These are phyloP conservation scores for Chlamydomonas reinhardtii DNA, from an alignment of 163 green algal species.

Conservation along the genomic window DNA sequence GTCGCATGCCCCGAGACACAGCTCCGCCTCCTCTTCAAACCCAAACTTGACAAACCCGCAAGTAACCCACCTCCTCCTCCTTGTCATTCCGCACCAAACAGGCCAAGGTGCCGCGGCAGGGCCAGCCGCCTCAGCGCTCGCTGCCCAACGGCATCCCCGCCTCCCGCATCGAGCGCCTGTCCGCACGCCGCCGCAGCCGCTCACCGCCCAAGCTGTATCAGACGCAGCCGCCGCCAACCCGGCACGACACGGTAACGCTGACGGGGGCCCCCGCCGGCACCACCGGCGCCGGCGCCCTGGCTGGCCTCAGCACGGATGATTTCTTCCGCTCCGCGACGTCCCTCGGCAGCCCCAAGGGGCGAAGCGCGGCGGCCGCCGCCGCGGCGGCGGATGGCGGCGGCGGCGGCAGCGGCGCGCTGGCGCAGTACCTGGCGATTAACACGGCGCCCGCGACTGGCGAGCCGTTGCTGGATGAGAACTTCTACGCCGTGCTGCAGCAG, in stretches of 20 bases:
- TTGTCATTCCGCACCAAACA: neutral
- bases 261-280: neutral
- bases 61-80: too few species aligned
- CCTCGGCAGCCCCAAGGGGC: neutral
- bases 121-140: neutral
- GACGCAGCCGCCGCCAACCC: neutral
- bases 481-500: conserved; percentile 40
- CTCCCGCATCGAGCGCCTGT: conserved; percentile 23
- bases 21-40: too few species aligned
- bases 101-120: conserved; percentile 2
- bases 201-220: neutral
- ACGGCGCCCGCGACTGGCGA: conserved; percentile 3
- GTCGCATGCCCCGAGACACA: too few species aligned
- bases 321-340: neutral
- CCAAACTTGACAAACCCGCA: too few species aligned
- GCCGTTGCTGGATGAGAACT: conserved; percentile 35
- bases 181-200: conserved; percentile 15
- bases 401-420: neutral
- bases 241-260: neutral
- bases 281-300: neutral
- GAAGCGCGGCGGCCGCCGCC: neutral
- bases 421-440: conserved; percentile 20
- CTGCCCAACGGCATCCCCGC: conserved; percentile 47
- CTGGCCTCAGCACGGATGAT: neutral
- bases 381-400: neutral